Evolutionary conservation across 148 eudicot genomes (phyloP).

Genomic region (Euryodendron excelsum): DNA sequence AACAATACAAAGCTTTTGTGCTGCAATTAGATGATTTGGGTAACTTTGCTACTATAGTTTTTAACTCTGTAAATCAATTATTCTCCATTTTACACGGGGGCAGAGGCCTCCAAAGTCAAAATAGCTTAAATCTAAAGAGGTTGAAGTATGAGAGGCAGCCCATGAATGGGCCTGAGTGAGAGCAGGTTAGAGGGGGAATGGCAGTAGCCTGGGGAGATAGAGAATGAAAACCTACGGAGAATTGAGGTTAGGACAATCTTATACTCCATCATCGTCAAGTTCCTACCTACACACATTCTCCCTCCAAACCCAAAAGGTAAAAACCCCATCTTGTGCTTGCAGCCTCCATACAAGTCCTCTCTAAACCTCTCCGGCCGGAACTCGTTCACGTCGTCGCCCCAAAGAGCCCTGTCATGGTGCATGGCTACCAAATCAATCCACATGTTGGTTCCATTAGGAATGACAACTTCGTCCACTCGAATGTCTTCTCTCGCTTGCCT

Average conservation of each 20-base stretch:
- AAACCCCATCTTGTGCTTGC: constrained; percentile 77
- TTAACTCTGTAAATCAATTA: no score
- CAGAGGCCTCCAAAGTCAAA: background rate
- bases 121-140: constrained; percentile 25
- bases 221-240: constrained; percentile 56
- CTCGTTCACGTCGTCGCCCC: constrained; percentile 74
- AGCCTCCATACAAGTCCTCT: constrained; percentile 59
- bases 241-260: constrained; percentile 57
- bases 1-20: no score
- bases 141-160: constrained; percentile 57
- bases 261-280: constrained; percentile 64
- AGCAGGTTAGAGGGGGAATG: constrained; percentile 70
- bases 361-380: constrained; percentile 79
- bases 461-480: background rate
- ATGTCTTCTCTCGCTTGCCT: constrained; percentile 27
- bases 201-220: constrained; percentile 54
- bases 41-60: background rate
- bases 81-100: background rate
- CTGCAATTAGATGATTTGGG: no score
- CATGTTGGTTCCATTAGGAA: constrained; percentile 43
- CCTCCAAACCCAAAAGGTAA: constrained; percentile 97
- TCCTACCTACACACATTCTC: constrained; percentile 88
- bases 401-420: constrained; percentile 67
- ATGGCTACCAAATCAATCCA: constrained; percentile 86
- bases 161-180: constrained; percentile 62